phyloP scores from a whole-genome alignment of 768 basidiomycete species.

The Holtermannia corniformis region DNA sequence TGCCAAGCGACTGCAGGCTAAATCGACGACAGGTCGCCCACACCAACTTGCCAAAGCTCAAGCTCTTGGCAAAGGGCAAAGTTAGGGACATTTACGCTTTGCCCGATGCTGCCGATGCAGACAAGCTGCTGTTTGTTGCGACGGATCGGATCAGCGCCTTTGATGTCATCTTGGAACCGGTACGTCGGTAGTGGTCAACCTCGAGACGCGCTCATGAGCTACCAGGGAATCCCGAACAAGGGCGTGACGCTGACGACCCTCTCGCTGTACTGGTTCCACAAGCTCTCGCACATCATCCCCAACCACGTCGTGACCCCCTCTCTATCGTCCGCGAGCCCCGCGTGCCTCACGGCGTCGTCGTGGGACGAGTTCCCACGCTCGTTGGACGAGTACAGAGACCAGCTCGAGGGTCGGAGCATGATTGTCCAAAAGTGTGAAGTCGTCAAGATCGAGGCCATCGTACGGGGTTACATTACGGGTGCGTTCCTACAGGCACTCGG shows the following conservation, averaged over 20 bases:
- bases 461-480: conserved; percentile 96
- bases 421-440: conserved; percentile 82
- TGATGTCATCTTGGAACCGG: conserved; percentile 71
- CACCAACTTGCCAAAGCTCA: conserved; percentile 46
- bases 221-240: conserved; percentile 86
- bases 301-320: conserved; percentile 79
- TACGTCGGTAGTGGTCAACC: background rate
- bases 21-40: background rate
- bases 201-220: background rate
- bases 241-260: conserved; percentile 80
- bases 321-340: conserved; percentile 36
- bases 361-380: conserved; percentile 70
- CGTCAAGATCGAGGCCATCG: conserved; percentile 87
- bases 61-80: conserved; percentile 78
- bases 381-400: conserved; percentile 60
- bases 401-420: conserved; percentile 78
- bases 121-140: conserved; percentile 75
- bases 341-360: conserved; percentile 10
- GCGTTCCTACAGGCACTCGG: conserved; percentile 16
- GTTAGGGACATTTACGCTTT: conserved; percentile 83
- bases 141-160: conserved; percentile 94
- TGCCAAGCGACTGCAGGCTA: background rate
- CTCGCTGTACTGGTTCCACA: conserved; percentile 91
- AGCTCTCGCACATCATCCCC: conserved; percentile 65
- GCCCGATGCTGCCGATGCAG: conserved; percentile 52